Conservation (phyloP, 768 basidiomycete species). For the Termitomyces sp. region DNA sequence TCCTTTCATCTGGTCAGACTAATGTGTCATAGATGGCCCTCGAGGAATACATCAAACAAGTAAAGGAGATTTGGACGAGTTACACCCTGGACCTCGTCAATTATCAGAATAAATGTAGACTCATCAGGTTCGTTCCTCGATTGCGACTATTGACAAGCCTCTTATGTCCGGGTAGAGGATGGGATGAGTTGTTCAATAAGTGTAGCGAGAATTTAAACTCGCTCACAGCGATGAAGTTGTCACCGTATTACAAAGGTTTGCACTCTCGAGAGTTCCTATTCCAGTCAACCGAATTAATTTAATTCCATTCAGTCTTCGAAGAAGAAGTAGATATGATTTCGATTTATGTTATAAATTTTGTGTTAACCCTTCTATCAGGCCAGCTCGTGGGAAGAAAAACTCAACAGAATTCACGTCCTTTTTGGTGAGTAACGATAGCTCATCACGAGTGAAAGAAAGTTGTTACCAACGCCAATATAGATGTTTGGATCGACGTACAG, state of each 20-base stretch:
- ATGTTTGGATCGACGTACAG: slow-evolving; percentile 99
- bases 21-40: slow-evolving; percentile 71
- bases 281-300: not conserved
- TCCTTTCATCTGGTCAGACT: slow-evolving; percentile 18
- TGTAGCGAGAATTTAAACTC: slow-evolving; percentile 98
- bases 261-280: not conserved
- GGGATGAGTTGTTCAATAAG: slow-evolving; percentile 96
- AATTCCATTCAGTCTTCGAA: slow-evolving; percentile 62
- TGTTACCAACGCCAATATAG: slow-evolving; percentile 32
- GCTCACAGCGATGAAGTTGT: slow-evolving; percentile 93
- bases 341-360: slow-evolving; percentile 3
- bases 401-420: slow-evolving; percentile 93
- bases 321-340: slow-evolving; percentile 58
- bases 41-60: slow-evolving; percentile 93
- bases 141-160: not conserved
- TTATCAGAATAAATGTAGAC: slow-evolving; percentile 97
- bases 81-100: slow-evolving; percentile 96
- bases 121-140: slow-evolving; percentile 63
- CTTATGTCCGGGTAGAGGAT: slow-evolving; percentile 55
- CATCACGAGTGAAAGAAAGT: not conserved
- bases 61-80: slow-evolving; percentile 95
- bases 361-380: slow-evolving; percentile 42
- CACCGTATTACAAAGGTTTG: slow-evolving; percentile 95
- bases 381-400: slow-evolving; percentile 92
- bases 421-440: slow-evolving; percentile 72